Base-by-base conservation (phyloP, 495 filamentous ascomycete species). In the Alectoria sarmentosa region DNA sequence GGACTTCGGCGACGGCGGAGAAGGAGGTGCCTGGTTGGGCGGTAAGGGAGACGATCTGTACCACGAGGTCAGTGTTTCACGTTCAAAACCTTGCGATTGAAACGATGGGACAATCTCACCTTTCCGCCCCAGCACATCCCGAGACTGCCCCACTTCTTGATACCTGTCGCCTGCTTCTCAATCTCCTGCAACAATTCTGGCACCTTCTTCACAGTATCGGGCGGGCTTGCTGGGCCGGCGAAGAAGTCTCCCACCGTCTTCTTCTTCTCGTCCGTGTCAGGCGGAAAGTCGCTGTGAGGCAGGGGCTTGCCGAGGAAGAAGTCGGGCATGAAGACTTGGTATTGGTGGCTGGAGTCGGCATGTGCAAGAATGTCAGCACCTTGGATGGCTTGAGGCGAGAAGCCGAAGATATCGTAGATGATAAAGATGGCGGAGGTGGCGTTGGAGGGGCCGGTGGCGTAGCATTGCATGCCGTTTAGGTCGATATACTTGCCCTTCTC, bases 101-200 rank as follows among this genome's bases (percentile, higher is more conserved):
- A 4, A n/a, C 1, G 6, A 75, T 49, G 46, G 46, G 4, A 13
- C 2, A 11, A 3, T 13, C 79, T 75, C 23, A 88, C 82, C 73
- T 96, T 96, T 62, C 89, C 92, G 63, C 93, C 93, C 93, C 92
- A 98, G 83, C 93, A 98, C 83, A 82, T 91, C 19, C 93, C 93
- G n/a, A 97, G 73, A 64, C 91, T 80, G n/a, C 80, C 91, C 91
- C 90, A 96, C 38, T 83, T 86, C 70, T 86, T 79, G 69, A 95
- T 86, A 37, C 75, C 74, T 21, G 37, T 57, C 46, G 15, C 68
- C 75, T 77, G 81, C 76, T 77, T 77, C 68, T 73, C 70, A 42
- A 90, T 69, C 61, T 81, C 77, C 66, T 85, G 74, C 63, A 94
- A 76, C 64, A 88, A 77, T 10, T 75, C 79, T 0, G 86, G 86